Base-by-base conservation (phyloP, 1,139 yeast genomes). In the Suhomyces ambrosiae region DNA sequence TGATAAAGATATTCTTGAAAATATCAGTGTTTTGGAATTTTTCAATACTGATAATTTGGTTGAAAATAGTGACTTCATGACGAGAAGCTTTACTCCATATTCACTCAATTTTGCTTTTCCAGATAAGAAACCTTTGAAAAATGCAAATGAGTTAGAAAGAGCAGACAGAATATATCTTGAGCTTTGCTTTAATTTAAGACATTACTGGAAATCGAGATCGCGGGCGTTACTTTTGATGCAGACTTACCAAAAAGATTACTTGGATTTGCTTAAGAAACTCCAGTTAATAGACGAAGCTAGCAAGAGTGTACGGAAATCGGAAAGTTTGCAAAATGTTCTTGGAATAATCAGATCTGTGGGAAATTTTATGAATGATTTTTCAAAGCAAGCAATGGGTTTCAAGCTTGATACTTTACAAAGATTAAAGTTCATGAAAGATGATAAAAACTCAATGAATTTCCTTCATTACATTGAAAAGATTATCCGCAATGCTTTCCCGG, bases 121-220 rank as follows among this genome's bases (percentile, higher is more conserved):
- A 18, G 50, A 60, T 3, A 60, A 58, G 19, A 55, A 55, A 34
- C 85, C 92, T 0, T 74, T 70, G 37, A 77, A 76, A 48, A 78
- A 83, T 49, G 79, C 85, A 0, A 54, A 61, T 1, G 84, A 79
- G 32, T 70, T 92, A 35, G 92, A 85, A 38, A 70, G 97, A 32
- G 82, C 92, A 2, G 98, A 92, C 58, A 74, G 86, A 42, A 71
- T 92, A 1, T 92, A 77, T 54, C 66, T 92, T 36, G 90, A 83
- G 49, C 68, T 90, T 18, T 85, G 89, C 50, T 86, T 78, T 60
- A 86, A 89, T 52, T 63, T 92, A 53, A 76, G 86, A 43, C 75
- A 75, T 41, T 92, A 92, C 57, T 92, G 98, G 98, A 76, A 78
- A 44, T 77, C 89, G 1, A 71, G 98, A 47, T 82, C 95, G n/a